phyloP scores from a whole-genome alignment of 768 basidiomycete species.

The Suillus paluster region DNA sequence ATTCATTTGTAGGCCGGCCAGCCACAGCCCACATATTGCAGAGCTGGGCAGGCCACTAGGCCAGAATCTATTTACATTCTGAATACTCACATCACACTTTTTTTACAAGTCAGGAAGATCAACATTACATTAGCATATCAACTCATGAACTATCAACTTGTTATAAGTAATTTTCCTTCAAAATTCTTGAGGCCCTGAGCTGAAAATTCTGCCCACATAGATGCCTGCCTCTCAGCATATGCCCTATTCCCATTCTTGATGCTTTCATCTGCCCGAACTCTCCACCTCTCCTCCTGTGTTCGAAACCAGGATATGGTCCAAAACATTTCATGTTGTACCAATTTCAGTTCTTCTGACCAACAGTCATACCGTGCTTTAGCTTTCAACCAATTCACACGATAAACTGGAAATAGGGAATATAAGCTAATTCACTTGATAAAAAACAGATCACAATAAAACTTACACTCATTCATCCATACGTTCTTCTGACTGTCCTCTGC shows the following conservation, averaged over 20 bases:
- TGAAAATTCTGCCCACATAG: background rate
- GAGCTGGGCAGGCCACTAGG: too few species aligned
- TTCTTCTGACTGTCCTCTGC: too few species aligned
- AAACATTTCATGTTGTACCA: slow-evolving; percentile 19
- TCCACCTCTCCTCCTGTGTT: background rate
- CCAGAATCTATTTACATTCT: too few species aligned
- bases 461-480: too few species aligned
- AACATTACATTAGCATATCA: background rate
- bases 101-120: too few species aligned
- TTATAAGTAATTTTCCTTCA: background rate
- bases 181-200: background rate
- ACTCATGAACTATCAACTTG: background rate
- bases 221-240: background rate
- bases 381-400: background rate
- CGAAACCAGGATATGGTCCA: slow-evolving; percentile 19
- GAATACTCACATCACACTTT: too few species aligned
- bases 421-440: too few species aligned
- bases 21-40: too few species aligned
- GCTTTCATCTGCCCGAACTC: background rate
- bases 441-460: too few species aligned
- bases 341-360: slow-evolving; percentile 15
- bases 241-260: background rate
- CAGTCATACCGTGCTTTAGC: too few species aligned
- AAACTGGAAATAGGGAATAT: background rate
- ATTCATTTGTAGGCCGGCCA: too few species aligned